Evolutionary conservation across 345 rosid genomes (phyloP).

Genomic region (Eucalyptus curtisii): DNA sequence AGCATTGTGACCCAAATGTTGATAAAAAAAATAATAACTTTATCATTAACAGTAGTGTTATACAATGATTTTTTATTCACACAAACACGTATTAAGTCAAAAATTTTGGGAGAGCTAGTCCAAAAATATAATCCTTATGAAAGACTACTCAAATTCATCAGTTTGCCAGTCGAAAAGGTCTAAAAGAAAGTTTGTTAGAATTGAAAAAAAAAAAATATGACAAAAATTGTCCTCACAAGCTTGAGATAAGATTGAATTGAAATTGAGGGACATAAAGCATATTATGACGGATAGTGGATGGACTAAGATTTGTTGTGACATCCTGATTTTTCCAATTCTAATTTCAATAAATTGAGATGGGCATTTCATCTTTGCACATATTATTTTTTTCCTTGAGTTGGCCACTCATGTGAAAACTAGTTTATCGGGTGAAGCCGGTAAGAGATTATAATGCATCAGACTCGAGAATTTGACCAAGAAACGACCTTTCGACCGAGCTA

Average conservation of each 20-base stretch:
- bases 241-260: not conserved
- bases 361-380: too few relatives aligned
- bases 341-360: too few relatives aligned
- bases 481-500: too few relatives aligned
- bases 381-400: too few relatives aligned
- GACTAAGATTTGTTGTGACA: not conserved
- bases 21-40: not conserved
- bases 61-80: not conserved
- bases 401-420: too few relatives aligned
- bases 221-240: not conserved
- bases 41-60: not conserved
- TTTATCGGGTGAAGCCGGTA: too few relatives aligned
- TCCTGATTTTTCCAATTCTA: too few relatives aligned
- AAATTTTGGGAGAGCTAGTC: not conserved
- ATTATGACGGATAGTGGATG: not conserved
- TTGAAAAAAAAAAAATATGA: not conserved
- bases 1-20: not conserved
- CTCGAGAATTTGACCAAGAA: too few relatives aligned
- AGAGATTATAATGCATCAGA: too few relatives aligned
- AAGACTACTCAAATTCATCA: not conserved
- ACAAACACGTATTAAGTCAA: too few relatives aligned
- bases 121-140: not conserved
- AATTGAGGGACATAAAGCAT: not conserved
- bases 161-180: fast-evolving
- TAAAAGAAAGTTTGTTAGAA: fast-evolving